A percentile compares a stretch with the other conserved stretches of the same genome.
phyloP scores from a whole-genome alignment of 345 rosid species.

The Eucalyptus erythrocorys region DNA sequence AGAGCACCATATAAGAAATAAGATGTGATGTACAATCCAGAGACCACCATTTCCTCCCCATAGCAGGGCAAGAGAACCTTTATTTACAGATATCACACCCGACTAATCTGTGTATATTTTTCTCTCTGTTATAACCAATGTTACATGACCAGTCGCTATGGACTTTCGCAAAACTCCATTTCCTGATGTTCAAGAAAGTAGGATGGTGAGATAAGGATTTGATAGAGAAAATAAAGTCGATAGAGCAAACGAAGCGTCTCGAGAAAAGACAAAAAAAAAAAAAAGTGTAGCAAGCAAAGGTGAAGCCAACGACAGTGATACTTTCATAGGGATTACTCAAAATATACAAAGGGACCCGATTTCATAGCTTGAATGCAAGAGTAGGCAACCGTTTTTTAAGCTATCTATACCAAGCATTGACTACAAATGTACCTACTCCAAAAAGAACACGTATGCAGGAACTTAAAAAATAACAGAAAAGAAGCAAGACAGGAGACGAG shows the following conservation, averaged over 20 bases:
- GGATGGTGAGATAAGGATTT: not conserved
- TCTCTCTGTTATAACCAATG: not conserved
- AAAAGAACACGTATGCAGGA: not conserved
- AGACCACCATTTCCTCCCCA: not conserved
- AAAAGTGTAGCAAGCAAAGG: not conserved
- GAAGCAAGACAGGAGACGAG: not conserved
- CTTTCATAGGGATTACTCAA: not conserved
- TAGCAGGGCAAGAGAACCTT: not conserved
- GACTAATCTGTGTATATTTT: not conserved
- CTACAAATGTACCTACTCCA: not conserved
- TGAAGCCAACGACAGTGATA: not conserved
- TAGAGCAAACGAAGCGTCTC: not conserved
- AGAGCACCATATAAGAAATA: not conserved
- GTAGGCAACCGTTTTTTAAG: not conserved
- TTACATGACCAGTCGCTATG: not conserved
- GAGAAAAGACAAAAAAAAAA: not conserved
- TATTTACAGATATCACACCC: not conserved
- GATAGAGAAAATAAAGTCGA: not conserved
- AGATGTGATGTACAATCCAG: not conserved
- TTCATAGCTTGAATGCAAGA: not conserved
- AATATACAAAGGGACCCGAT: not conserved
- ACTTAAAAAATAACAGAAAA: not conserved
- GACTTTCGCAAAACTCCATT: not conserved
- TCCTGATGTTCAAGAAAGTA: not conserved
- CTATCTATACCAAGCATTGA: not conserved